Base-by-base conservation (phyloP, 2,329 filamentous ascomycete genomes). In the Aspergillus fructus region DNA sequence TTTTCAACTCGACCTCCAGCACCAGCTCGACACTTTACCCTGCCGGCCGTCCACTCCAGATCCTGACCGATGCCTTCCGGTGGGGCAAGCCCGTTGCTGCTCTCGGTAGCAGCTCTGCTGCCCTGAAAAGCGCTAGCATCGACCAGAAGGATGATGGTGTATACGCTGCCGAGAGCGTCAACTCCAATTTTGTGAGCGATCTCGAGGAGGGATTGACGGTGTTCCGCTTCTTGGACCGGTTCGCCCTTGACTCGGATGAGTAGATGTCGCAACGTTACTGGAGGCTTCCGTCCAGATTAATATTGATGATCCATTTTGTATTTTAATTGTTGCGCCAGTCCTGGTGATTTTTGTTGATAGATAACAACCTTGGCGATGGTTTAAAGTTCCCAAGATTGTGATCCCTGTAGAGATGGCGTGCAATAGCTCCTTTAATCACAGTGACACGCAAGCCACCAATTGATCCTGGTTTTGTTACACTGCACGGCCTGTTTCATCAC, bases 21-120 rank as follows among this genome's bases (percentile, higher is more conserved):
- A 1, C 68, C 68, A 21, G 83, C 81, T 3, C 78, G 84, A 78
- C 87, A 0, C 76, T 90, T 6, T 91, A 83, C 71, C 88, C 88
- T 1, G 76, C 81, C 2, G 84, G 84, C 1, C 79, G 87, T 0
- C 89, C 88, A 0, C 71, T 80, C 2, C 81, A 89, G 75, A 87
- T 91, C 50, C 70, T 90, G 17, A 68, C 78, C 15, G 83, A 87
- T 66, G 83, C 80, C 0, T 91, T 85, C 74, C 77, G 83, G 23
- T 91, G 85, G 78, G 88, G 87, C 4, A 91, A 91, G 78, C 85
- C 89, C 0, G 76, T 91, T 23, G 87, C 78, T 13, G 83, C 82
- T 27, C 62, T 89, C 1, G 87, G 85, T 1, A 71, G 66, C 12
- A 73, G 72, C 0, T 73, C 63, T n/a, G 53, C 56, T 19, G 71